phyloP scores from a whole-genome alignment of 1,284 basidiomycete genomes.

The Apiotrichum brassicae region DNA sequence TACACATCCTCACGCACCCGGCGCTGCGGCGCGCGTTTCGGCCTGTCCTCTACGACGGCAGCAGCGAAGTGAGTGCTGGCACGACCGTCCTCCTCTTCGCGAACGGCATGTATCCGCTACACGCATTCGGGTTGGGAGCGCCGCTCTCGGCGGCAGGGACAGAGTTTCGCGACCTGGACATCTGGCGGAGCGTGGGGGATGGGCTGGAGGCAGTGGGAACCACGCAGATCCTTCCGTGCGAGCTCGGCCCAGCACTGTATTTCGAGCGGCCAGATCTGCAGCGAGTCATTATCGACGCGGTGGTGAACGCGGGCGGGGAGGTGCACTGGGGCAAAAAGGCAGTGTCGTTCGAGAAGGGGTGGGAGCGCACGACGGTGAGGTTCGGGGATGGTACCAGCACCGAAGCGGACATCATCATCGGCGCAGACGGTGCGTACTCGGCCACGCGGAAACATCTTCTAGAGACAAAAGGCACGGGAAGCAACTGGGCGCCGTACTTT shows the following conservation, averaged over 20 bases:
- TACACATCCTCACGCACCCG: neutral
- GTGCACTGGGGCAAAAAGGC: neutral
- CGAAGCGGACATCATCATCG: neutral
- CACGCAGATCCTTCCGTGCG: neutral
- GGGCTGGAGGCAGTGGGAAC: neutral
- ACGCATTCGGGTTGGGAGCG: neutral
- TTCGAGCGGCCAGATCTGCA: neutral
- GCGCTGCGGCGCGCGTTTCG: no score
- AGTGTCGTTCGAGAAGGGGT: neutral
- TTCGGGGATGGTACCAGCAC: neutral
- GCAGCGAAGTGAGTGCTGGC: no score
- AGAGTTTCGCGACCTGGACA: neutral
- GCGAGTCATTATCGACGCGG: slow-evolving; percentile 2
- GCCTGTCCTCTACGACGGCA: no score
- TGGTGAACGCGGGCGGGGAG: neutral
- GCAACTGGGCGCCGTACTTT: neutral
- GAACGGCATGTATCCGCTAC: no score
- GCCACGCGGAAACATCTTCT: neutral
- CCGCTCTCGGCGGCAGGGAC: neutral
- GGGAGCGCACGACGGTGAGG: neutral
- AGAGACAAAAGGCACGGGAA: no score
- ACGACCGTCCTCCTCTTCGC: no score
- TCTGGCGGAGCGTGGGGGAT: neutral
- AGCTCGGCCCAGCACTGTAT: no score
- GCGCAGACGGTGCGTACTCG: slow-evolving; percentile 4